Conservation (phyloP, 441 rosid species). For the Metrosideros polymorpha region DNA sequence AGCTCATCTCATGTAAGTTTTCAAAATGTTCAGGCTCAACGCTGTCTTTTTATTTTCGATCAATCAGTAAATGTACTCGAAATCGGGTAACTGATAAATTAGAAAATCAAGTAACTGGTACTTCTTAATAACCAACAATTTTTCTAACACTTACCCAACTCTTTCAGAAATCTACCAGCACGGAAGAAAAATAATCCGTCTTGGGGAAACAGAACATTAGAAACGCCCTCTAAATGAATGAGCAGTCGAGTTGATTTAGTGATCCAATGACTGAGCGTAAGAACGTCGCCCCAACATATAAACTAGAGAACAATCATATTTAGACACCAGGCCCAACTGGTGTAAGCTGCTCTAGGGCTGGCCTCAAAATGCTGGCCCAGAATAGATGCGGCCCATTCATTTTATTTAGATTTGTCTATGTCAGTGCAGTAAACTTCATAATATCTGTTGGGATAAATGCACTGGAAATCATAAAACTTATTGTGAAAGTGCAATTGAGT, state of each 20-base stretch:
- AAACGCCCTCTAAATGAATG: neutral
- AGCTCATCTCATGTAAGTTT: neutral
- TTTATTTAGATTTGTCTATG: neutral
- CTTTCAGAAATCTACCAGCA: neutral
- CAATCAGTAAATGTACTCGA: neutral
- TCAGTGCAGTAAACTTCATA: neutral
- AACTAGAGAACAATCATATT: neutral
- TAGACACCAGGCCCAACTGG: neutral
- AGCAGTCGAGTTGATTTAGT: neutral
- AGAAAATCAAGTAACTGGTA: accelerated
- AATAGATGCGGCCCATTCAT: neutral
- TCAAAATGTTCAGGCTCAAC: neutral
- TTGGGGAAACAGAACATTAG: neutral
- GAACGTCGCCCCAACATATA: neutral
- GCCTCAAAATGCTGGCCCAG: neutral
- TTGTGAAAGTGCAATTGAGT: accelerated
- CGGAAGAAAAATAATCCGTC: no score
- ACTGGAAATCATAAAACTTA: accelerated
- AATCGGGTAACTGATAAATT: accelerated
- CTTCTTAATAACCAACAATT: neutral
- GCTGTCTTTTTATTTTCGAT: neutral
- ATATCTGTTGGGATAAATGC: neutral
- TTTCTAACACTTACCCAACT: neutral
- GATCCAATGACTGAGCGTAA: neutral
- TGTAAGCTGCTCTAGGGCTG: neutral